A percentile compares a stretch with the other conserved stretches of the same genome.
Conservation (phyloP, 306 rosid genomes). For the Fagus sylvatica region DNA sequence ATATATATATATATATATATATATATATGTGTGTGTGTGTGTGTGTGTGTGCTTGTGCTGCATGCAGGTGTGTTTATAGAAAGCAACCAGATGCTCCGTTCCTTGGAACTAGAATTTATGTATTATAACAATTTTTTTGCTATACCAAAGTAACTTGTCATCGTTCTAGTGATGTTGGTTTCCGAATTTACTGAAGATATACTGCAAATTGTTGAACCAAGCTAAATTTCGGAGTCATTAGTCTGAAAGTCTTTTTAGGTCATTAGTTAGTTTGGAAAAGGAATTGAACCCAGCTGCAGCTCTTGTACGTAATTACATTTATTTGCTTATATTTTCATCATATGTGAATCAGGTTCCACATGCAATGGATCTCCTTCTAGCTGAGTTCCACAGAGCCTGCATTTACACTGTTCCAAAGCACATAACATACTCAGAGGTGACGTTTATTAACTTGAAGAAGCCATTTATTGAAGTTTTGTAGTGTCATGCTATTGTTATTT, state of each 20-base stretch:
- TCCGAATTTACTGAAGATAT: background rate
- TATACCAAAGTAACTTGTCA: background rate
- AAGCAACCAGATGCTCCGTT: background rate
- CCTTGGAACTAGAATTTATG: background rate
- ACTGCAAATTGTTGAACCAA: background rate
- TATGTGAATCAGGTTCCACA: slow-evolving; percentile 62
- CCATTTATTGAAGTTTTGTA: slow-evolving; percentile 8
- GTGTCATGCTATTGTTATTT: background rate
- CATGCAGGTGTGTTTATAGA: background rate
- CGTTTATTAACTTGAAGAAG: background rate
- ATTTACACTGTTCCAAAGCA: slow-evolving; percentile 90
- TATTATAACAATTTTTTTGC: background rate
- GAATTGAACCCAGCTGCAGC: background rate
- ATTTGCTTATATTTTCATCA: slow-evolving; percentile 20
- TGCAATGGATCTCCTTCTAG: slow-evolving; percentile 76
- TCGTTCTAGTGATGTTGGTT: background rate
- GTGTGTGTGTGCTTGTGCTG: no score
- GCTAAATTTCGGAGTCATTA: background rate
- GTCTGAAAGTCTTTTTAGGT: background rate
- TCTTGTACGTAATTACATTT: background rate
- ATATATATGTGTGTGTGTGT: no score
- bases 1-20: no score
- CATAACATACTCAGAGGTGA: slow-evolving; percentile 61
- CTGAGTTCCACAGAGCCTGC: slow-evolving; percentile 84
- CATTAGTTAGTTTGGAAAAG: background rate